These are phyloP conservation scores for Immersiporthe knoxdaviesiana DNA, from an alignment of 2,329 filamentous ascomycete species.

Conservation along the genomic window DNA sequence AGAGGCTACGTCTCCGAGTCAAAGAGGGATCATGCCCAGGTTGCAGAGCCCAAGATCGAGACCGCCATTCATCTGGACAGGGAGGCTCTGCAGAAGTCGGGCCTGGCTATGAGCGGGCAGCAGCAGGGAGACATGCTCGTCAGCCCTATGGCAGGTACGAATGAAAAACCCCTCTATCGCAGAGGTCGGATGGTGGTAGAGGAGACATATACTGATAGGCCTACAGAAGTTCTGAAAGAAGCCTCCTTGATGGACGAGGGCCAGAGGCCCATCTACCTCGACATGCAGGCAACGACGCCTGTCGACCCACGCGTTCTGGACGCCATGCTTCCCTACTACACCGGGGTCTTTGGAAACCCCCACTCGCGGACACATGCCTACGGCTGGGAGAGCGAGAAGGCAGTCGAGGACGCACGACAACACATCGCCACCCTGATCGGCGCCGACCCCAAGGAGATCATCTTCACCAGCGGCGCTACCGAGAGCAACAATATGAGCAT, in stretches of 20 bases:
- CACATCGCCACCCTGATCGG: constrained; percentile 87
- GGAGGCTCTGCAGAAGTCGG: constrained; percentile 72
- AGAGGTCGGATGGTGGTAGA: background rate
- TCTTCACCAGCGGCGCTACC: constrained; percentile 96
- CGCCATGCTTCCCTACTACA: constrained; percentile 93
- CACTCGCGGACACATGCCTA: constrained; percentile 98
- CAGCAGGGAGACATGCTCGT: constrained; percentile 69
- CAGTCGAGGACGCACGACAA: constrained; percentile 81
- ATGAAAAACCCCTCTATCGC: constrained; percentile 18
- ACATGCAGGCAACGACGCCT: constrained; percentile 97
- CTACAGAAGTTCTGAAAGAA: constrained; percentile 78
- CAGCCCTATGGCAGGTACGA: constrained; percentile 73
- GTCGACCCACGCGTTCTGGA: constrained; percentile 93
- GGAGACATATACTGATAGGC: constrained; percentile 17
- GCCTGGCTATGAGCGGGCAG: constrained; percentile 55
- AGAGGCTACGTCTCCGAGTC: constrained; percentile 84
- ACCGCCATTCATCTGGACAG: constrained; percentile 85
- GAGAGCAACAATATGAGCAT: constrained; percentile 99
- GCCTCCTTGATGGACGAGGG: constrained; percentile 93
- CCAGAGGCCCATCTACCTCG: constrained; percentile 91
- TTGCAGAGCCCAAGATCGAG: constrained; percentile 81
- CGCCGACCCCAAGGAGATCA: constrained; percentile 95
- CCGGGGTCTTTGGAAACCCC: constrained; percentile 93
- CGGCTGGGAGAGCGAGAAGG: constrained; percentile 97
- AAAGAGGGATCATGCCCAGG: constrained; percentile 77